Conservation (phyloP, 192 early-diverging fungal species). For the Coemansia sp. region DNA sequence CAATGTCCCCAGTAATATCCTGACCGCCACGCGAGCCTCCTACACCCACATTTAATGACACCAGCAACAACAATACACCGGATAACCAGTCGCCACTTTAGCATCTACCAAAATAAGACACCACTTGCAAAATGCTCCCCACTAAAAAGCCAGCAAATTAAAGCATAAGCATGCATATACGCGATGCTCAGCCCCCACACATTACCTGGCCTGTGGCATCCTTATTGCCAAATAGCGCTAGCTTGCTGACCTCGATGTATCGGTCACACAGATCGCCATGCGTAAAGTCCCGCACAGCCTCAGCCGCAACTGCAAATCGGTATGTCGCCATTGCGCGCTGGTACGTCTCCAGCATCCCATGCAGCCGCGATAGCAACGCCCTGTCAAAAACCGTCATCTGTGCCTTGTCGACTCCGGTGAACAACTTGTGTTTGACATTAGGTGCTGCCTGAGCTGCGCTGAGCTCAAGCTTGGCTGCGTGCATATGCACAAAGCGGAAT, state of each 20-base stretch:
- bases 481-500: conserved; percentile 56
- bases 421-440: conserved; percentile 9
- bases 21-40: conserved; percentile 34
- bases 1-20: conserved; percentile 41
- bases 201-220: conserved; percentile 58
- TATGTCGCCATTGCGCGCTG: conserved; percentile 67
- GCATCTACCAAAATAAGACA: not conserved
- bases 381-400: conserved; percentile 70
- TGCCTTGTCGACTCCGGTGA: conserved; percentile 34
- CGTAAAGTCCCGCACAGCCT: conserved; percentile 82
- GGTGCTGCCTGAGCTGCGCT: conserved; percentile 2
- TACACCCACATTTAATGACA: conserved; percentile 16
- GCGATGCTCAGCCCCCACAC: not conserved
- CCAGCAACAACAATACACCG: conserved; percentile 3
- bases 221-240: conserved; percentile 64
- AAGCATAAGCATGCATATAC: not conserved
- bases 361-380: conserved; percentile 82
- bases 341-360: conserved; percentile 63
- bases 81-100: not conserved
- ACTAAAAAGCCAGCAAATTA: not conserved
- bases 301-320: conserved; percentile 76
- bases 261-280: conserved; percentile 92
- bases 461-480: conserved; percentile 21
- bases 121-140: not conserved
- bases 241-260: conserved; percentile 87